These are phyloP conservation scores for Annulohypoxylon truncatum DNA, from an alignment of 2,329 filamentous ascomycete species.

Conservation along the genomic window DNA sequence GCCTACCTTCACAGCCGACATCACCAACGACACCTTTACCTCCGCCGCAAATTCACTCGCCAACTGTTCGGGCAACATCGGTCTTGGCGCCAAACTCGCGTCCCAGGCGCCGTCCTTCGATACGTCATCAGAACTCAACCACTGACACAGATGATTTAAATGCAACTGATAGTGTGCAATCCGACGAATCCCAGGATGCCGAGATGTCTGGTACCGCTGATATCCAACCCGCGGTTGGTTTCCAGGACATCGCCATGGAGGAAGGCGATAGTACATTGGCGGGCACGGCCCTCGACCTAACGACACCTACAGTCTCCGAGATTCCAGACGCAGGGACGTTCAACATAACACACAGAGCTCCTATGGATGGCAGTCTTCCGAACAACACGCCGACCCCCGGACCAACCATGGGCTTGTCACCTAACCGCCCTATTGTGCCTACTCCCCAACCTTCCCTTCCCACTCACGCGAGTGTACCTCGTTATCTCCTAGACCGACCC, in stretches of 20 bases:
- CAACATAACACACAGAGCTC: slow-evolving; percentile 89
- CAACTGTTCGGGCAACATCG: slow-evolving; percentile 65
- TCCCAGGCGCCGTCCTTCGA: slow-evolving; percentile 79
- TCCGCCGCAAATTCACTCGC: slow-evolving; percentile 70
- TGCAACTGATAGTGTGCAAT: slow-evolving; percentile 78
- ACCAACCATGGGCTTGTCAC: slow-evolving; percentile 77
- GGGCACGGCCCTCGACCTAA: slow-evolving; percentile 77
- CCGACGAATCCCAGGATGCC: slow-evolving; percentile 80
- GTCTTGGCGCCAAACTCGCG: slow-evolving; percentile 65
- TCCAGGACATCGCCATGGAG: slow-evolving; percentile 84
- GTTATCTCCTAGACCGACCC: slow-evolving; percentile 81
- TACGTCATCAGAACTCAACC: slow-evolving; percentile 91
- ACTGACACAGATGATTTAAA: slow-evolving; percentile 88
- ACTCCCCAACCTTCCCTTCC: slow-evolving; percentile 80
- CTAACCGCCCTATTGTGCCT: slow-evolving; percentile 76
- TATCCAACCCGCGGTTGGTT: slow-evolving; percentile 83
- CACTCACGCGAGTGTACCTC: slow-evolving; percentile 74
- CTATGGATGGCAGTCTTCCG: slow-evolving; percentile 85
- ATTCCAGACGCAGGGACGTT: slow-evolving; percentile 90
- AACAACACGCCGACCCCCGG: slow-evolving; percentile 75
- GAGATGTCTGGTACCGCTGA: slow-evolving; percentile 85
- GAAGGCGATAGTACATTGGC: slow-evolving; percentile 84
- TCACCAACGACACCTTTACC: slow-evolving; percentile 88
- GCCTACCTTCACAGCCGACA: slow-evolving; percentile 86
- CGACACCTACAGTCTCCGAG: slow-evolving; percentile 83